These are phyloP conservation scores for Carex kokanica DNA, from an alignment of 176 grass and related monocot genomes.

Conservation along the genomic window DNA sequence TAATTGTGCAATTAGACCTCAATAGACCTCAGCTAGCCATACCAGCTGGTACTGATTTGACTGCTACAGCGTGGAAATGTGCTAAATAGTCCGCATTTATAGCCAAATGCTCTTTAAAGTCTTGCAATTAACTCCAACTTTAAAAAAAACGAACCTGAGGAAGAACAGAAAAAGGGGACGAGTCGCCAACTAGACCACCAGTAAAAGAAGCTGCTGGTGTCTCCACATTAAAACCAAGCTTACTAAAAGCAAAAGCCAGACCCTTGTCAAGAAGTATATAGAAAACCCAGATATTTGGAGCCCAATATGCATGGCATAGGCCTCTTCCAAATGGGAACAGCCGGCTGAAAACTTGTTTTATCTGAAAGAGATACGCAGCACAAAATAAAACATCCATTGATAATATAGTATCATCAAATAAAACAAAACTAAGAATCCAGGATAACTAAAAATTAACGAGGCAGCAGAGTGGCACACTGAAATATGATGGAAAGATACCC, in stretches of 20 bases:
- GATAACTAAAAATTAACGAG: neutral
- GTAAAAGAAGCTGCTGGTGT: conserved; percentile 90
- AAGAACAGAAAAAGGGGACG: conserved; percentile 75
- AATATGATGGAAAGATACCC: neutral
- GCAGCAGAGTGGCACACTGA: neutral
- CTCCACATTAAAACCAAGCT: conserved; percentile 57
- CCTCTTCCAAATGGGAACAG: conserved; percentile 96
- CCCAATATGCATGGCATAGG: conserved; percentile 93
- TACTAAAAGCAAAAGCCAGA: conserved; percentile 62
- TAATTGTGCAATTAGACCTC: too few relatives aligned
- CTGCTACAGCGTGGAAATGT: neutral
- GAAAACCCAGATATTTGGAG: conserved; percentile 93
- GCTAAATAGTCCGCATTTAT: neutral
- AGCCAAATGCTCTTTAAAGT: neutral
- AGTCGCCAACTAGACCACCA: conserved; percentile 75
- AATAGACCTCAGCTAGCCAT: neutral
- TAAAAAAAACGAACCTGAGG: conserved; percentile 49
- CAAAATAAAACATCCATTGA: neutral
- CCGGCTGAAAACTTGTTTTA: conserved; percentile 59
- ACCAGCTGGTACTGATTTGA: neutral
- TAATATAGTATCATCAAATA: neutral
- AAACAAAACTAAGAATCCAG: neutral
- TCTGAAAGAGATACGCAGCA: conserved; percentile 57
- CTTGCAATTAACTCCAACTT: neutral
- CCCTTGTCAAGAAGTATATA: conserved; percentile 91